These are phyloP conservation scores for Penicillium lividum DNA, from an alignment of 495 filamentous ascomycete species.

Conservation along the genomic window DNA sequence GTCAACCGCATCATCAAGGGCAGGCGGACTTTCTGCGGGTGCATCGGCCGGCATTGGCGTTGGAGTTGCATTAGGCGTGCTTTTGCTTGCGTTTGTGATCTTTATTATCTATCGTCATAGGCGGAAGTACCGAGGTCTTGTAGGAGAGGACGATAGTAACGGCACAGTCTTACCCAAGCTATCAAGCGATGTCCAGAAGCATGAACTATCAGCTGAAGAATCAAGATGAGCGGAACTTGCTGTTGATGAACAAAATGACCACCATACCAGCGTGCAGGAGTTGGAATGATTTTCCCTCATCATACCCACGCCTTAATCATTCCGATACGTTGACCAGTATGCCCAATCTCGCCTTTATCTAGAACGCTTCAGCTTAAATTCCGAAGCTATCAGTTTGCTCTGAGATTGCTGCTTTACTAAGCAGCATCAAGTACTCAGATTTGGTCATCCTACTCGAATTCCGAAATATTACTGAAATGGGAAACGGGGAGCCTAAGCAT, in stretches of 20 bases:
- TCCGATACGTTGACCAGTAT: too few species aligned
- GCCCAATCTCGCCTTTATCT: too few species aligned
- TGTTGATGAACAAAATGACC: background rate
- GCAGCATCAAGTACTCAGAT: too few species aligned
- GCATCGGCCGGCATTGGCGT: background rate
- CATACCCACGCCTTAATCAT: too few species aligned
- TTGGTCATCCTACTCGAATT: too few species aligned
- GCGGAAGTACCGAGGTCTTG: background rate
- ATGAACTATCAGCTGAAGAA: background rate
- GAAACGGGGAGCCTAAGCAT: too few species aligned
- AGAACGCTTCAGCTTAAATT: too few species aligned
- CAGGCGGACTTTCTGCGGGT: background rate
- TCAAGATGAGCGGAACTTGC: background rate
- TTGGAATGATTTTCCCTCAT: background rate
- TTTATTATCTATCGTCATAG: background rate
- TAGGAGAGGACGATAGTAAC: background rate
- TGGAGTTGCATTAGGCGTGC: background rate
- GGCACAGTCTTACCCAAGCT: background rate
- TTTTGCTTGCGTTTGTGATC: background rate
- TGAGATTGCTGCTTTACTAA: too few species aligned
- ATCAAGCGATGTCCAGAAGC: background rate
- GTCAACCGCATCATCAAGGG: background rate
- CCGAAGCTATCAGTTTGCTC: too few species aligned
- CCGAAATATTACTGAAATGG: too few species aligned
- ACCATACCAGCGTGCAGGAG: background rate